Evolutionary conservation across 2,329 filamentous ascomycete genomes (phyloP).

Genomic region (Ophiostoma pallidulum): DNA sequence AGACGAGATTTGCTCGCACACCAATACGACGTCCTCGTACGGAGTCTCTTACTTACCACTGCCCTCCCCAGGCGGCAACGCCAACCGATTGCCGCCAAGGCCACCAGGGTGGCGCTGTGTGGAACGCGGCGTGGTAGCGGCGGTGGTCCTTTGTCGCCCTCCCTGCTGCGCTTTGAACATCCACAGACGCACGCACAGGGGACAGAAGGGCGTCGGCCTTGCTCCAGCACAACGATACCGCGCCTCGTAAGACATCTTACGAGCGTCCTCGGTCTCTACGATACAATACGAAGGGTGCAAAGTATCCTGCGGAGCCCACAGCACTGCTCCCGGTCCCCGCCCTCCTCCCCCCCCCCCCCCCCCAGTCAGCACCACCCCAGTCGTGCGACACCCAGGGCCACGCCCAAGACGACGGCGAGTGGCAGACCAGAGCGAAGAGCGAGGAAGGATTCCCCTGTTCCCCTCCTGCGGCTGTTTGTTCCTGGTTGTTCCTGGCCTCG

Average conservation of each 20-base stretch:
- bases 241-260: too few species aligned
- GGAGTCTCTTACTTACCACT: too few species aligned
- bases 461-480: not conserved
- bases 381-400: constrained; percentile 31
- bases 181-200: not conserved
- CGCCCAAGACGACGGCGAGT: constrained; percentile 18
- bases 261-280: too few species aligned
- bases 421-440: constrained; percentile 1
- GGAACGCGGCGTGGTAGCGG: not conserved
- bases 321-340: not conserved
- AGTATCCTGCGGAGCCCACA: not conserved
- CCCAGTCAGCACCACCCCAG: constrained; percentile 15
- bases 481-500: not conserved
- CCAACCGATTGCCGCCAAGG: too few species aligned
- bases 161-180: not conserved
- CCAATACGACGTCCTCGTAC: not conserved
- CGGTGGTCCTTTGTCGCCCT: not conserved
- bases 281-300: too few species aligned
- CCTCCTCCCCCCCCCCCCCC: not conserved
- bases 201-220: too few species aligned
- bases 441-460: not conserved
- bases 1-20: too few species aligned
- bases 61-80: too few species aligned
- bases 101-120: not conserved
- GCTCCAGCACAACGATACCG: too few species aligned